These are phyloP conservation scores for Backusella liffmaniae DNA, from an alignment of 192 early-diverging fungal species.

Conservation along the genomic window DNA sequence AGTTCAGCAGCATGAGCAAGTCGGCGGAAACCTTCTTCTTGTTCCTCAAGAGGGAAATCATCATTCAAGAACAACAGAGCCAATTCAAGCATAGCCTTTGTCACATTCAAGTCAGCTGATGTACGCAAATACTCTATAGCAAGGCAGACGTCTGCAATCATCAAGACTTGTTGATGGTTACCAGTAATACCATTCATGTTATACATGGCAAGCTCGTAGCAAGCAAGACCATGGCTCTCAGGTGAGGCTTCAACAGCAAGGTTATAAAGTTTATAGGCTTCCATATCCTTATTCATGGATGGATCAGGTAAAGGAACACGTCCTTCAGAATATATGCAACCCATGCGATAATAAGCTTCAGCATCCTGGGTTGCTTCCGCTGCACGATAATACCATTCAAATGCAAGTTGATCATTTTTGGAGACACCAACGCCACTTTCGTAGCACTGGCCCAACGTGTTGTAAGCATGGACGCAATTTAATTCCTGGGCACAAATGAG, in stretches of 20 bases:
- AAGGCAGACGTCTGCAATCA: not conserved
- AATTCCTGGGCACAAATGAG: constrained; percentile 30
- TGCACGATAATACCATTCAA: constrained; percentile 30
- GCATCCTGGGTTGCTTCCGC: constrained; percentile 23
- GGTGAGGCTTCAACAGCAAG: constrained; percentile 1
- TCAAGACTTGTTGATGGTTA: not conserved
- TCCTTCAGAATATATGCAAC: constrained; percentile 11
- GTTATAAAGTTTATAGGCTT: not conserved
- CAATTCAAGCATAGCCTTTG: constrained; percentile 21
- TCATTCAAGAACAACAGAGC: not conserved
- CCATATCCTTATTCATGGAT: not conserved
- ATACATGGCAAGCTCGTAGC: constrained; percentile 13
- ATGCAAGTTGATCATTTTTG: constrained; percentile 19
- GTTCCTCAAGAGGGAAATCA: constrained; percentile 9
- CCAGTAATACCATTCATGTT: constrained; percentile 7
- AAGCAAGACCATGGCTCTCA: constrained; percentile 4
- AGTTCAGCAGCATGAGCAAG: constrained; percentile 16
- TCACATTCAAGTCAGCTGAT: not conserved
- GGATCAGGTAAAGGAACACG: not conserved
- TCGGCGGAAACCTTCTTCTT: constrained; percentile 11
- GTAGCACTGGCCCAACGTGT: constrained; percentile 32
- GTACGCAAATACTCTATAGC: constrained; percentile 15
- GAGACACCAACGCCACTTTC: constrained; percentile 31
- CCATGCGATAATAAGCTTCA: constrained; percentile 36
- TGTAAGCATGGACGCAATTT: constrained; percentile 27